These are phyloP conservation scores for Aspergillus calidoustus DNA, from an alignment of 2,329 filamentous ascomycete genomes.

Conservation along the genomic window DNA sequence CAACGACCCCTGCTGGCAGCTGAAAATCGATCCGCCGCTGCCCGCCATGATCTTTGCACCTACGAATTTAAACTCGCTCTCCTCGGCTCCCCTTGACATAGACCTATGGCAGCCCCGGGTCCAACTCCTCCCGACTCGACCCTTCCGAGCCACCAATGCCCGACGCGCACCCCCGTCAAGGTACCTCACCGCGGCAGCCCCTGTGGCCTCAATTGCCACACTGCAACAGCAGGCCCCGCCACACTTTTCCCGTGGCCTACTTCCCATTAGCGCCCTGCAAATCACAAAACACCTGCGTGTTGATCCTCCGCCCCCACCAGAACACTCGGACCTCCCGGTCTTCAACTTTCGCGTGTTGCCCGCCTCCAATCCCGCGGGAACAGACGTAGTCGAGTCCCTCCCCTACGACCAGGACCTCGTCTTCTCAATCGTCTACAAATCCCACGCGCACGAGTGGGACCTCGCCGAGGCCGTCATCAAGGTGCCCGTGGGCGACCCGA, in stretches of 20 bases:
- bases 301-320: neutral
- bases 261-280: neutral
- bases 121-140: neutral
- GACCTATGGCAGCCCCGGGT: neutral
- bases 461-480: neutral
- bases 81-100: too few relatives aligned
- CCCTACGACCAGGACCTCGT: neutral
- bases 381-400: neutral
- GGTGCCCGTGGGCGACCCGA: neutral
- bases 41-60: too few relatives aligned
- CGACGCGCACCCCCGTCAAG: too few relatives aligned
- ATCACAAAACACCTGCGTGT: neutral
- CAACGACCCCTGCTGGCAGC: neutral
- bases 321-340: neutral
- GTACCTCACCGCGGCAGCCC: neutral
- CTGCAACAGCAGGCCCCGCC: neutral
- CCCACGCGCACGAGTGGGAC: neutral
- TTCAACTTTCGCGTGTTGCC: neutral
- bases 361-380: too few relatives aligned
- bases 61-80: too few relatives aligned
- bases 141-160: too few relatives aligned
- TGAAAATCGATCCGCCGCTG: conserved; percentile 2
- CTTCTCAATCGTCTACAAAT: neutral
- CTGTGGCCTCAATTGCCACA: too few relatives aligned
- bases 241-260: neutral